Evolutionary conservation across 768 basidiomycete genomes (phyloP), one percentile per base, ranked within the genome.

Genomic region (Mycena filopes): DNA sequence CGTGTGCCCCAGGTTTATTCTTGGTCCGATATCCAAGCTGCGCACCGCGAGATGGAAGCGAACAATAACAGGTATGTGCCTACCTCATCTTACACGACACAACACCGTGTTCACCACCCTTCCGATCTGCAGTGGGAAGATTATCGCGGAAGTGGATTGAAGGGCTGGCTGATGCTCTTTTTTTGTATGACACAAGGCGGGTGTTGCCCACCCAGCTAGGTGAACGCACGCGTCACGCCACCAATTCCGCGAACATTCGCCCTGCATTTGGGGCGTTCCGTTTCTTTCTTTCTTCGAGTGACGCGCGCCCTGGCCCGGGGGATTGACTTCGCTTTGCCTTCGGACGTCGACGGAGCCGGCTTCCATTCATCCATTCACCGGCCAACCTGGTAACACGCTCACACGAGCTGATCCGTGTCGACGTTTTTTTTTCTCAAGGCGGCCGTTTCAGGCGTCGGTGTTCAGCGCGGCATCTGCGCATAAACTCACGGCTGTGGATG

Each of bases 21-120:
- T 2, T 95, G 92, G 93, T 83, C 84, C 15, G 83, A 93, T 54
- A 93, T 97, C 54, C 87, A 87, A 70, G 85, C 86, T 31, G 95
- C 95, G 2, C 94, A 95, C 67, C 82, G 83, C 65, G 93, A 93
- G 77, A 95, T 98, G 91, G 88, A 92, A 74, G 87, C 80, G 61
- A 91, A 95, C 72, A 77, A 76, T 41, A 86, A 82, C 65, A 82
- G 78, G 84, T 81, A 36, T 3, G 26, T 42, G 31, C 13, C 45
- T 61, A 77, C 73, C 41, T 57, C 46, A 46, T 45, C 50, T 61
- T 55, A n/a, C n/a, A n/a, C n/a, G 26, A n/a, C 40, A 56, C 43
- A 56, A 38, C 31, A 53, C 31, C 31, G 41, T 49, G 13, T 53
- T 66, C 48, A 71, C 57, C 13, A 41, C n/a, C n/a, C n/a, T 55